phyloP scores from a whole-genome alignment of 306 rosid genomes.

The Cicer pinnatifidum region DNA sequence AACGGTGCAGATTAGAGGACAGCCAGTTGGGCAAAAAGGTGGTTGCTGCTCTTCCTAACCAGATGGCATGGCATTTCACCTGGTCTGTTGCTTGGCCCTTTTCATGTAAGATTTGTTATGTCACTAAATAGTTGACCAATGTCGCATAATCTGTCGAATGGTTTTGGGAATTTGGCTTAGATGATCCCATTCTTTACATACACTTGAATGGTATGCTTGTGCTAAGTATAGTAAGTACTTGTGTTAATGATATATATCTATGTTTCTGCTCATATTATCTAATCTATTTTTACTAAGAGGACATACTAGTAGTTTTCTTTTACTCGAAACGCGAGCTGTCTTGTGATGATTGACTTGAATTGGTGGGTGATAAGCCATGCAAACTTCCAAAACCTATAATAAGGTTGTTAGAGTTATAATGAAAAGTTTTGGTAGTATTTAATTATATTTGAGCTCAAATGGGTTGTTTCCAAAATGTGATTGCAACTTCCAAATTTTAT shows the following conservation, averaged over 20 bases:
- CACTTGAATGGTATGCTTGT: constrained; percentile 50
- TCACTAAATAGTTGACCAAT: constrained; percentile 45
- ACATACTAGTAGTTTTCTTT: not conserved
- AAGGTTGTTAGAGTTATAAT: not conserved
- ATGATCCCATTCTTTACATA: constrained; percentile 52
- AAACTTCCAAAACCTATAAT: not conserved
- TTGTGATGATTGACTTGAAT: not conserved
- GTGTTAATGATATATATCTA: constrained; percentile 49
- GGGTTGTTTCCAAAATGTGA: not conserved
- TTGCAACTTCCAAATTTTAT: not conserved
- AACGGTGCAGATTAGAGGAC: constrained; percentile 62
- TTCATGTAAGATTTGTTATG: constrained; percentile 46
- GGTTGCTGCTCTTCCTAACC: constrained; percentile 62
- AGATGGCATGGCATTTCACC: constrained; percentile 24
- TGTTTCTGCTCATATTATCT: constrained; percentile 28
- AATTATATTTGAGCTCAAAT: too few relatives aligned
- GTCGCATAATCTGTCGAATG: constrained; percentile 41
- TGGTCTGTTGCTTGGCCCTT: constrained; percentile 40
- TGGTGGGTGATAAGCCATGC: not conserved
- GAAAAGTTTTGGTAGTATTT: not conserved
- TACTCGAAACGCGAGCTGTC: not conserved
- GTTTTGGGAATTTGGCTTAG: constrained; percentile 54
- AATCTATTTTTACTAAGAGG: constrained; percentile 4
- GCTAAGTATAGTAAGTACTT: constrained; percentile 43
- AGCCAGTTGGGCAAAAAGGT: constrained; percentile 60